Evolutionary conservation across 495 filamentous ascomycete genomes (phyloP).

Genomic region (Aspergillus sclerotioniger): DNA sequence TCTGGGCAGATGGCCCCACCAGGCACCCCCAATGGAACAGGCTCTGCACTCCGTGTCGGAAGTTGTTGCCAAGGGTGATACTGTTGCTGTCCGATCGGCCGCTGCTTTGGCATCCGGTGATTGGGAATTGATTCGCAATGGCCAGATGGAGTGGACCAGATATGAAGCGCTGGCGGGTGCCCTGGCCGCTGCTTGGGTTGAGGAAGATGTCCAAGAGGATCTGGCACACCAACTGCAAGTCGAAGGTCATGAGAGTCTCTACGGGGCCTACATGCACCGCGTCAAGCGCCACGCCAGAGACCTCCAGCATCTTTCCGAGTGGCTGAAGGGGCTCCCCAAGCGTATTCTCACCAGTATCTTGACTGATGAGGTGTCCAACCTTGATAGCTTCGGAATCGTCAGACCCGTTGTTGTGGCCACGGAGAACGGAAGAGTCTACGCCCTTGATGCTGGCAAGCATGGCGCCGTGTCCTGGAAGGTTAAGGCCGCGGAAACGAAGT

Average conservation of each 20-base stretch:
- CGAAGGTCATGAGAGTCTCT: slow-evolving; percentile 77
- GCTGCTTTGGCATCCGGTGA: slow-evolving; percentile 69
- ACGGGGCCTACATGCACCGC: slow-evolving; percentile 82
- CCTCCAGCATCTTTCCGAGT: slow-evolving; percentile 74
- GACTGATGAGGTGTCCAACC: slow-evolving; percentile 53
- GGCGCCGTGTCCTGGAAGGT: slow-evolving; percentile 74
- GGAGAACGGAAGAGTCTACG: slow-evolving; percentile 72
- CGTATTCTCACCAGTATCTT: slow-evolving; percentile 69
- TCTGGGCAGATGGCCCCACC: slow-evolving; percentile 67
- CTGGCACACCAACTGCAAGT: slow-evolving; percentile 77
- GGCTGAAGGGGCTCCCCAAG: slow-evolving; percentile 61
- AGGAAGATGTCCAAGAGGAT: slow-evolving; percentile 63
- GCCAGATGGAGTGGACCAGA: slow-evolving; percentile 74
- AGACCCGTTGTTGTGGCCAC: slow-evolving; percentile 83
- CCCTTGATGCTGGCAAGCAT: slow-evolving; percentile 71
- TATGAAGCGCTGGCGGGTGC: slow-evolving; percentile 75
- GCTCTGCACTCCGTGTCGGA: slow-evolving; percentile 75
- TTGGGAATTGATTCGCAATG: slow-evolving; percentile 81
- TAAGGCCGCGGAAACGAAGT: slow-evolving; percentile 55
- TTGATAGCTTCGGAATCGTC: slow-evolving; percentile 83
- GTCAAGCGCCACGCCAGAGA: slow-evolving; percentile 79
- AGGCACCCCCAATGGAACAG: slow-evolving; percentile 35
- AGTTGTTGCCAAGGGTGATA: slow-evolving; percentile 64
- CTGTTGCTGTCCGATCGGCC: slow-evolving; percentile 75
- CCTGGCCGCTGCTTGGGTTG: slow-evolving; percentile 75